These are phyloP conservation scores for Ormosia semicastrata DNA, from an alignment of 306 rosid genomes.

Conservation along the genomic window DNA sequence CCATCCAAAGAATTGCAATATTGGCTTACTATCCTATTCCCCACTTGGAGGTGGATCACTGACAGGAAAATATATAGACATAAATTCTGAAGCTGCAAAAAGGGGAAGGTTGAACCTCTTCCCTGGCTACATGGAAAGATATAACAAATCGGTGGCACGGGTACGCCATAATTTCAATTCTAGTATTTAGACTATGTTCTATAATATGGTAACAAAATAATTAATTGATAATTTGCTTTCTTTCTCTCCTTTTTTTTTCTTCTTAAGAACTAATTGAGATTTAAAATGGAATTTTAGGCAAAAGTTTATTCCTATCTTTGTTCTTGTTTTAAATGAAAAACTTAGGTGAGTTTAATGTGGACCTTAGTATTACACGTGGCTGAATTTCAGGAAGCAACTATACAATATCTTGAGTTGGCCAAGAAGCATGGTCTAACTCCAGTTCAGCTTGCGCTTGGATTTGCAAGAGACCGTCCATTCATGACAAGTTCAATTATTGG, in stretches of 20 bases:
- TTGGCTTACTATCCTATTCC: slow-evolving; percentile 84
- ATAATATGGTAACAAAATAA: neutral
- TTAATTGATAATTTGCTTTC: neutral
- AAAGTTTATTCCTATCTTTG: neutral
- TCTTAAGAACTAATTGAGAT: neutral
- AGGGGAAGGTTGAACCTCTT: slow-evolving; percentile 79
- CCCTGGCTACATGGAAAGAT: slow-evolving; percentile 92
- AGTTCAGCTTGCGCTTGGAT: slow-evolving; percentile 84
- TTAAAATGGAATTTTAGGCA: neutral
- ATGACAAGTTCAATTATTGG: slow-evolving; percentile 87
- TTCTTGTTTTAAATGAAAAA: neutral
- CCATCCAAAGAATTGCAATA: slow-evolving; percentile 75
- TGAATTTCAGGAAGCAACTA: slow-evolving; percentile 72
- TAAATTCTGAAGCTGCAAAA: slow-evolving; percentile 56
- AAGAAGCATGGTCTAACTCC: slow-evolving; percentile 69
- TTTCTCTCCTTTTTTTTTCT: neutral
- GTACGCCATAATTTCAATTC: slow-evolving; percentile 38
- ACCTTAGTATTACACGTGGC: neutral
- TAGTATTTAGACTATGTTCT: slow-evolving; percentile 8
- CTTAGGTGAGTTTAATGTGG: neutral
- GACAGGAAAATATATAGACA: slow-evolving; percentile 77
- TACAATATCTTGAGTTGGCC: slow-evolving; percentile 62
- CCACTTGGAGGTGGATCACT: slow-evolving; percentile 80
- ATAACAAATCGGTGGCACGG: slow-evolving; percentile 65
- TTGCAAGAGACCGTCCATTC: slow-evolving; percentile 83